Conservation (phyloP, 352 stramenopile species). For the Saprolegnia diclina region DNA sequence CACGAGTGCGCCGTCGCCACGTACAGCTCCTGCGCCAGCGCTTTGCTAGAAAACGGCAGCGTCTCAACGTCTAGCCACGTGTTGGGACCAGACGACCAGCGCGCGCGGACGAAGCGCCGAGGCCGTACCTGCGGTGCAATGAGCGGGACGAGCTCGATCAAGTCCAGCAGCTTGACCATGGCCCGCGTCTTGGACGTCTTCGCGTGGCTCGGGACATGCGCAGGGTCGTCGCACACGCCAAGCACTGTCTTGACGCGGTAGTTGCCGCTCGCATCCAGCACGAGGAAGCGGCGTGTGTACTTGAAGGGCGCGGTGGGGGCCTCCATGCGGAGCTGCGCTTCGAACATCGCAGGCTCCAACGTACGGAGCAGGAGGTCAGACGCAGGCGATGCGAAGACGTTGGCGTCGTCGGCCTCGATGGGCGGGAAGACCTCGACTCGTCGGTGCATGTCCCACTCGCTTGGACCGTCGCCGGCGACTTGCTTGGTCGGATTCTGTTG, state of each 20-base stretch:
- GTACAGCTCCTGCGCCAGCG: slow-evolving; percentile 22
- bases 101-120: slow-evolving; percentile 12
- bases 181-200: background rate
- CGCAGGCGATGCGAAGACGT: background rate
- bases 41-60: background rate
- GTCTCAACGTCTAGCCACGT: slow-evolving; percentile 16
- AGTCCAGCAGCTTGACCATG: slow-evolving; percentile 22
- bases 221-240: background rate
- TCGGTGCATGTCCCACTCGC: background rate
- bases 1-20: slow-evolving; percentile 13
- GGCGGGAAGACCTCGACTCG: background rate
- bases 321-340: slow-evolving; percentile 19
- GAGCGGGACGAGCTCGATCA: slow-evolving; percentile 15
- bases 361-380: background rate
- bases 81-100: slow-evolving; percentile 7
- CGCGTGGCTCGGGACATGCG: background rate
- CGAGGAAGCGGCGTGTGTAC: slow-evolving; percentile 22
- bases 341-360: slow-evolving; percentile 4
- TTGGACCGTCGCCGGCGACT: background rate
- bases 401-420: background rate
- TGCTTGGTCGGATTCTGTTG: background rate
- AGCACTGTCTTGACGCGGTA: background rate
- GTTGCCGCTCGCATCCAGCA: background rate
- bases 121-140: background rate
- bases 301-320: slow-evolving; percentile 3